Conservation (phyloP, 1,284 basidiomycete species). For the Tylopilus orsonianus region DNA sequence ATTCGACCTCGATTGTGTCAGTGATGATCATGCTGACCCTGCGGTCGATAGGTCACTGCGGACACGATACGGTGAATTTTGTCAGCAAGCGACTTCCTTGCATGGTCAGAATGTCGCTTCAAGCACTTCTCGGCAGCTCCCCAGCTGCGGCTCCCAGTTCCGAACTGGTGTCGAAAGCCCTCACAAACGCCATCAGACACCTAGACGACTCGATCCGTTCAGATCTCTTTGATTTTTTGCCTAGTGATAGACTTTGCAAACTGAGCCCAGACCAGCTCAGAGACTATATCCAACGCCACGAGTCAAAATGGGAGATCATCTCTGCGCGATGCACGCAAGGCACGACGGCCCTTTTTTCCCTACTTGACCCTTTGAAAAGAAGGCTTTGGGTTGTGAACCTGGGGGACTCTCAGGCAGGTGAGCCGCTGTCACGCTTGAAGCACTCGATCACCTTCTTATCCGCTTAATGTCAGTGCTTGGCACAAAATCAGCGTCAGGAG, state of each 20-base stretch:
- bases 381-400: constrained; percentile 68
- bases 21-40: constrained; percentile 13
- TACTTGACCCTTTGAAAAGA: constrained; percentile 50
- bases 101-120: constrained; percentile 45
- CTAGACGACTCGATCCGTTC: constrained; percentile 46
- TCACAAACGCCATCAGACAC: constrained; percentile 41
- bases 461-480: constrained; percentile 43
- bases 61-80: constrained; percentile 58
- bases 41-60: constrained; percentile 51
- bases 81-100: constrained; percentile 45
- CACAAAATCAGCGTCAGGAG: constrained; percentile 36
- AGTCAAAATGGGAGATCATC: constrained; percentile 31
- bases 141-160: constrained; percentile 32
- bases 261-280: constrained; percentile 28
- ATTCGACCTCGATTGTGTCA: not conserved
- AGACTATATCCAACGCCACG: constrained; percentile 25
- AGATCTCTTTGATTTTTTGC: constrained; percentile 46
- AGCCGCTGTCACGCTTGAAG: constrained; percentile 8
- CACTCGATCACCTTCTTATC: constrained; percentile 13
- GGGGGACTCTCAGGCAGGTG: constrained; percentile 66
- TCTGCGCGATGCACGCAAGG: constrained; percentile 56
- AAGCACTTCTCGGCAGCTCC: constrained; percentile 36
- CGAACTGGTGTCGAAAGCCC: constrained; percentile 42
- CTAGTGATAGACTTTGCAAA: constrained; percentile 33
- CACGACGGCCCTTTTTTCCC: constrained; percentile 56